These are phyloP conservation scores for Saccharum spontaneum DNA, from an alignment of 176 grass and related monocot genomes.

Conservation along the genomic window DNA sequence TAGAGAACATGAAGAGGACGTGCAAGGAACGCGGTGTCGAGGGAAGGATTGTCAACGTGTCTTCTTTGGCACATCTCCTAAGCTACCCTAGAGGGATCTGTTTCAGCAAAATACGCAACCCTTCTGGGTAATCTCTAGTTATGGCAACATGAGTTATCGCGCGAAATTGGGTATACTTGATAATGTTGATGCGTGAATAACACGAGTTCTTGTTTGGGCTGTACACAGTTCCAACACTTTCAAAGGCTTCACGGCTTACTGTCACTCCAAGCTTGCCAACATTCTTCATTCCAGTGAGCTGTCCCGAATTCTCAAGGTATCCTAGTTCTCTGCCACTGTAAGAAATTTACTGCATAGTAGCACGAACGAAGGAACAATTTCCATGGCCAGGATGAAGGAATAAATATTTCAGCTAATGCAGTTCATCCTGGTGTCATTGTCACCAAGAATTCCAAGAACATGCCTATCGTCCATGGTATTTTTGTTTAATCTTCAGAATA, in stretches of 20 bases:
- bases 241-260: conserved; percentile 39
- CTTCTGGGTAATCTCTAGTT: conserved; percentile 46
- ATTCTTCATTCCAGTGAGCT: conserved; percentile 76
- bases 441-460: conserved; percentile 65
- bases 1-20: conserved; percentile 79
- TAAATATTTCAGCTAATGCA: conserved; percentile 78
- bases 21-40: conserved; percentile 38
- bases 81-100: conserved; percentile 58
- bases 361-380: not conserved
- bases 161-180: no score
- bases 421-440: conserved; percentile 74
- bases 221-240: no score
- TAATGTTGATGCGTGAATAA: no score
- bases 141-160: no score
- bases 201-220: no score
- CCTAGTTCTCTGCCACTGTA: no score
- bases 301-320: conserved; percentile 62
- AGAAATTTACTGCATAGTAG: not conserved
- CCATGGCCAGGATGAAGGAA: conserved; percentile 47
- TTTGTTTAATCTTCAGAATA: not conserved
- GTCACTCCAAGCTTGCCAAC: conserved; percentile 84
- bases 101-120: conserved; percentile 64
- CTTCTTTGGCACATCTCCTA: conserved; percentile 54
- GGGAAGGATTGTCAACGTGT: conserved; percentile 77
- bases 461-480: conserved; percentile 39